Percentiles rank a stretch among this genome's conserved stretches.
These are phyloP conservation scores for Starmera pachycereana DNA, from an alignment of 805 yeast species.

Conservation along the genomic window DNA sequence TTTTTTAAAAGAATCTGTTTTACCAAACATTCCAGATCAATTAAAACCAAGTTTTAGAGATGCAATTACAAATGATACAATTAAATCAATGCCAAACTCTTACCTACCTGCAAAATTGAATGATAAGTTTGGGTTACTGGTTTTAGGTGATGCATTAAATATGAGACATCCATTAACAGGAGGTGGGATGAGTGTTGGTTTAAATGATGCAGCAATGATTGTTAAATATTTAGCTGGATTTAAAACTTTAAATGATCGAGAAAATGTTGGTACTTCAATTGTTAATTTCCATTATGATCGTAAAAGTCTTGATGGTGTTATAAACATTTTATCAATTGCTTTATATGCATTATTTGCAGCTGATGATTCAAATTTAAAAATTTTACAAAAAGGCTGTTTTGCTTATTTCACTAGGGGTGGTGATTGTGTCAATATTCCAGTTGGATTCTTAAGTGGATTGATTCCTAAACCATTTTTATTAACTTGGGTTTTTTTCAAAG, in stretches of 20 bases:
- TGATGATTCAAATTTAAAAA: conserved; percentile 48
- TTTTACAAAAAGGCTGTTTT: conserved; percentile 85
- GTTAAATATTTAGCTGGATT: conserved; percentile 48
- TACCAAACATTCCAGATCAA: conserved; percentile 56
- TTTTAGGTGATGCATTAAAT: conserved; percentile 88
- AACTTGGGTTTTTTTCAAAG: conserved; percentile 81
- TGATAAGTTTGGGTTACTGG: conserved; percentile 60
- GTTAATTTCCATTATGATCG: conserved; percentile 66
- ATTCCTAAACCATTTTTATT: conserved; percentile 64
- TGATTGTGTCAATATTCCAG: conserved; percentile 64
- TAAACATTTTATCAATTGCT: conserved; percentile 86
- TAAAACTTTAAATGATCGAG: conserved; percentile 48
- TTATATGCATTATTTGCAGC: conserved; percentile 88
- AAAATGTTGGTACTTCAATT: conserved; percentile 43
- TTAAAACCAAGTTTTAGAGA: conserved; percentile 56
- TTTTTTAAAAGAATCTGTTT: conserved; percentile 51
- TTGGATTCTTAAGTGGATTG: conserved; percentile 75
- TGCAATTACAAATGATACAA: conserved; percentile 49
- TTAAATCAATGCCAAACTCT: conserved; percentile 90
- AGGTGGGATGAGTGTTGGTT: conserved; percentile 98
- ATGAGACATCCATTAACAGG: conserved; percentile 99
- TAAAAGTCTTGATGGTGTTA: conserved; percentile 70
- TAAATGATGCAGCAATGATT: conserved; percentile 70
- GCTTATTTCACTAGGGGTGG: conserved; percentile 81
- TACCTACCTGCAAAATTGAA: conserved; percentile 73